Evolutionary conservation across 140 eudicot species (phyloP), one percentile per base, ranked within the genome.

Genomic region (Anethum foeniculum): DNA sequence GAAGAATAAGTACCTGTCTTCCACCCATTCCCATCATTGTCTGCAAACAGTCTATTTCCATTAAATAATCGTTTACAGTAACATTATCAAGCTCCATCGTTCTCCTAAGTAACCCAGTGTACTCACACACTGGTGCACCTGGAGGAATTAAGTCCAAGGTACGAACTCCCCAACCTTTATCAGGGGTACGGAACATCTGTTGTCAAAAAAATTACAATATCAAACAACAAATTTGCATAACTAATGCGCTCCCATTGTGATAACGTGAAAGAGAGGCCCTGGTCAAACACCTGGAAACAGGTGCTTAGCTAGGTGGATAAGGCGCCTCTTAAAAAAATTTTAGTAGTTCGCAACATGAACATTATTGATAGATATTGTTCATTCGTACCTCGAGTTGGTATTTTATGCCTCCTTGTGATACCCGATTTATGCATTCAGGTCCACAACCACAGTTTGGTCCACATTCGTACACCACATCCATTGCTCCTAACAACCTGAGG

Each of bases 391-490:
- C 74, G 1, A 68, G 74, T 68, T 68, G 21, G 74, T 32, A 68
- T 21, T 68, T 68, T 14, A 68, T 27, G 34, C 74, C 74, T 30
- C 34, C n/a, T 15, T 68, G n/a, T 16, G 74, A 68, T 68, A 68
- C 6, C 15, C 74, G 44, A 6, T 68, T 68, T 6, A 32, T 11
- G 23, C 74, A 68, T 16, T 68, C 34, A 30, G 43, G 74, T 68
- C 74, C 74, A 68, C 74, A 68, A 27, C 74, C 41, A 68, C 74
- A 68, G 21, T 68, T 68, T 1, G 74, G 44, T 68, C 74, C 74
- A 32, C 74, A 68, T 68, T 68, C 74, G 41, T 27, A 68, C n/a
- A 68, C 74, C 15, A 68, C 74, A 32, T 68, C 74, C 74, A 30
- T 68, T 16, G 74, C 41, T 30, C 34, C 74, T 68, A 68, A 14